phyloP scores from a whole-genome alignment of 768 basidiomycete genomes.

The Rhodotorula toruloides region DNA sequence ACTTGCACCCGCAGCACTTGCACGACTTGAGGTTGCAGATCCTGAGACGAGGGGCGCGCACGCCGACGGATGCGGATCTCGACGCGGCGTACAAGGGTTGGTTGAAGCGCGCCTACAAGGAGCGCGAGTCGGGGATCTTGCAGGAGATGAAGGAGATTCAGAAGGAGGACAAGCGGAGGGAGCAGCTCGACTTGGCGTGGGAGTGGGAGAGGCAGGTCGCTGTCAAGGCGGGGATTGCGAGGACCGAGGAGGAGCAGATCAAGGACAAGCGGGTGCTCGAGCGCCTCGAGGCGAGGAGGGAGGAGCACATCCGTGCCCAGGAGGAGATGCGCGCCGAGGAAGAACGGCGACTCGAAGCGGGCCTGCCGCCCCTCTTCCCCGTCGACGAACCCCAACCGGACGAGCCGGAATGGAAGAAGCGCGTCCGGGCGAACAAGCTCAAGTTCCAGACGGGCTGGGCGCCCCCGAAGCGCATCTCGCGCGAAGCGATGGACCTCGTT shows the following conservation, averaged over 20 bases:
- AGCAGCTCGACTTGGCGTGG: constrained; percentile 19
- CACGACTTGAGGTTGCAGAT: neutral
- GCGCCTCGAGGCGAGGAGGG: neutral
- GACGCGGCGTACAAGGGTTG: neutral
- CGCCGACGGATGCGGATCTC: constrained; percentile 9
- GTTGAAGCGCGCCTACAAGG: neutral
- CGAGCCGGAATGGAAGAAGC: constrained; percentile 15
- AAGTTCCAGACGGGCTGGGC: constrained; percentile 52
- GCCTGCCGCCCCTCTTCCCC: too few species aligned
- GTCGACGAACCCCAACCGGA: neutral
- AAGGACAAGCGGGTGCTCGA: neutral
- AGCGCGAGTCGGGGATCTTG: neutral
- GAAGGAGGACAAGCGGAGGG: neutral
- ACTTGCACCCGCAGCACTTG: constrained; percentile 6
- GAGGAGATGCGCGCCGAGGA: neutral
- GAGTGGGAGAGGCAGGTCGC: constrained; percentile 14
- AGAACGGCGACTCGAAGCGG: neutral
- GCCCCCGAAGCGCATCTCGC: constrained; percentile 71
- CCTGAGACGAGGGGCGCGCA: neutral
- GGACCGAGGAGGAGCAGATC: neutral
- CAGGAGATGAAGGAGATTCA: neutral
- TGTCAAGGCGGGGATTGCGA: neutral
- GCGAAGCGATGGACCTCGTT: constrained; percentile 76
- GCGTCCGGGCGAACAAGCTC: neutral
- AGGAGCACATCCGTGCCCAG: neutral